Conservation (phyloP, 176 grass and related monocot species). For the Bolboschoenus planiculmis region DNA sequence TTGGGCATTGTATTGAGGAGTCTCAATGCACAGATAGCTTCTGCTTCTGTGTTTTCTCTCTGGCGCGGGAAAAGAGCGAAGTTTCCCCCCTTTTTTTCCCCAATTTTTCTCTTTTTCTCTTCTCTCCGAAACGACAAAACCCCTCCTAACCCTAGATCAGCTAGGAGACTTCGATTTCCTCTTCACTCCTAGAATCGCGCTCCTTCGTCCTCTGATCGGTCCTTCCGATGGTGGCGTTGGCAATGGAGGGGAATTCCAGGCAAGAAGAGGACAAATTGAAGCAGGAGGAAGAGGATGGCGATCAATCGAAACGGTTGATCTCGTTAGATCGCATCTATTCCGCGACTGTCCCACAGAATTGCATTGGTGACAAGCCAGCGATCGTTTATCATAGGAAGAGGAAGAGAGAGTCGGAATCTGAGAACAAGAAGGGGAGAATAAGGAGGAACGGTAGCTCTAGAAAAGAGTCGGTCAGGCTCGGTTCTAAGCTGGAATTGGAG, state of each 20-base stretch:
- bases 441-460: slow-evolving; percentile 33
- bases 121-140: not conserved
- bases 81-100: not conserved
- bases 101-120: not conserved
- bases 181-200: not conserved
- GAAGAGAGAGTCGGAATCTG: not conserved
- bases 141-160: slow-evolving; percentile 24
- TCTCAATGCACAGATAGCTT: not conserved
- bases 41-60: not conserved
- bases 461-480: slow-evolving; percentile 42
- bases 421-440: slow-evolving; percentile 1
- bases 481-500: slow-evolving; percentile 27
- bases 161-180: not conserved
- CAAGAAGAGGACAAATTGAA: slow-evolving; percentile 32
- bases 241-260: slow-evolving; percentile 41
- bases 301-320: slow-evolving; percentile 58
- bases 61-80: slow-evolving; percentile 17
- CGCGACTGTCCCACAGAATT: slow-evolving; percentile 35
- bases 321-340: slow-evolving; percentile 82
- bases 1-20: not conserved
- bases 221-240: slow-evolving; percentile 45
- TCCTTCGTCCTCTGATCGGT: not conserved
- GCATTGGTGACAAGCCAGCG: slow-evolving; percentile 12
- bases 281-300: slow-evolving; percentile 22
- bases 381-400: slow-evolving; percentile 10